Evolutionary conservation across 164 flowering plant species (phyloP).

Genomic region (Stephania yunnanensis): DNA sequence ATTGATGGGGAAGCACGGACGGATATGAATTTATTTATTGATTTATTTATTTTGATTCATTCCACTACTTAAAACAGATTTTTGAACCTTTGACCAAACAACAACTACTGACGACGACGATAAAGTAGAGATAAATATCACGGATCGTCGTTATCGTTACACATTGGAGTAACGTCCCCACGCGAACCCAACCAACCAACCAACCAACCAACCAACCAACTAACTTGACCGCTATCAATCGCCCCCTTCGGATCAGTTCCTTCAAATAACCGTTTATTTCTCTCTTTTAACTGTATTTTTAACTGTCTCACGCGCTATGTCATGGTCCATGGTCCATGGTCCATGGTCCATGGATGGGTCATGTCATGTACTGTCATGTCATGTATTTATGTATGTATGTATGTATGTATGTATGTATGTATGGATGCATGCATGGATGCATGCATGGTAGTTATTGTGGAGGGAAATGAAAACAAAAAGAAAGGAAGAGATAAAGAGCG

Average conservation of each 20-base stretch:
- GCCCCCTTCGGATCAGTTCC: not conserved
- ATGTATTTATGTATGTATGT: not conserved
- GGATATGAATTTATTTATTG: no score
- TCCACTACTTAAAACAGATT: not conserved
- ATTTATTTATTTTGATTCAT: no score
- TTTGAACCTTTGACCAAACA: conserved; percentile 6
- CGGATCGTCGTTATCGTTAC: no score
- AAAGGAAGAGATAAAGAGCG: not conserved
- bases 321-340: no score
- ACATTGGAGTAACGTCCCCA: not conserved
- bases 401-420: no score
- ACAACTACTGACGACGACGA: no score
- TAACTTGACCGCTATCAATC: not conserved
- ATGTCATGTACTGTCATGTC: no score
- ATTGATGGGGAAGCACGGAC: not conserved
- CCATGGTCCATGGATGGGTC: no score
- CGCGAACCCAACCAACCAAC: not conserved
- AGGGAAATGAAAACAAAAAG: not conserved
- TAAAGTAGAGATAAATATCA: no score
- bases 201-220: not conserved
- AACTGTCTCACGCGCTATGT: not conserved
- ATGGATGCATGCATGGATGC: no score
- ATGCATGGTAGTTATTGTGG: not conserved
- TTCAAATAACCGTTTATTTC: no score
- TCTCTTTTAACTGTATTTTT: no score